Evolutionary conservation across 1,139 yeast species (phyloP).

Genomic region (Yamadazyma oceani): DNA sequence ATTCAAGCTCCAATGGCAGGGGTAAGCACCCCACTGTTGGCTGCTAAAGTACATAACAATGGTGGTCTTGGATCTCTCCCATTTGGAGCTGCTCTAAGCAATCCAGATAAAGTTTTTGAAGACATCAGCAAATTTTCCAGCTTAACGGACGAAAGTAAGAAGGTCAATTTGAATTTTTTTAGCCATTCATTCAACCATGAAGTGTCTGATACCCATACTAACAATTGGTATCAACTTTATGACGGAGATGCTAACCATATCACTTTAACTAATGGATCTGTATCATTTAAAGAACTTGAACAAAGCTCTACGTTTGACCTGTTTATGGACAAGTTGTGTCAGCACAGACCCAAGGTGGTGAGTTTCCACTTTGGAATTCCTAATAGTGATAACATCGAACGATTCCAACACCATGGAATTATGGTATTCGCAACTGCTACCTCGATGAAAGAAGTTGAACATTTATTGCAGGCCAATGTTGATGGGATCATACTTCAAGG

Average conservation of each 20-base stretch:
- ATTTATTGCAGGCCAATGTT: constrained; percentile 23
- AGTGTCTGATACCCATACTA: constrained; percentile 15
- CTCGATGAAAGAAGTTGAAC: constrained; percentile 35
- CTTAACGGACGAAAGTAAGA: constrained; percentile 16
- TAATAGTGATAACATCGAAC: constrained; percentile 32
- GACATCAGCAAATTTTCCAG: constrained; percentile 3
- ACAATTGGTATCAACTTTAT: constrained; percentile 24
- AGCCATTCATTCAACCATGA: constrained; percentile 31
- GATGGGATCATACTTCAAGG: constrained; percentile 52
- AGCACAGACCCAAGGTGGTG: constrained; percentile 31
- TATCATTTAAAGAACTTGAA: constrained; percentile 38
- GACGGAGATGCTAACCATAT: constrained; percentile 14
- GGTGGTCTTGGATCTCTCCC: constrained; percentile 53
- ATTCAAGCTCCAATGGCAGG: constrained; percentile 60
- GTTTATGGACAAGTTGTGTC: constrained; percentile 14
- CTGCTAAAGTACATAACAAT: constrained; percentile 32
- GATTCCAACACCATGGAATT: constrained; percentile 45
- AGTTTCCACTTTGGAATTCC: constrained; percentile 56
- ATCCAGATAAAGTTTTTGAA: constrained; percentile 11
- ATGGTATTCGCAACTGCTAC: constrained; percentile 52
- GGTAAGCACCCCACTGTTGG: constrained; percentile 40
- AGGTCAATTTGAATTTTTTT: constrained; percentile 50
- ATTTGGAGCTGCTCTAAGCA: constrained; percentile 31
- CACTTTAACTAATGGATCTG: constrained; percentile 25
- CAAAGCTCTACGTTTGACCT: constrained; percentile 8